Evolutionary conservation across 306 rosid genomes (phyloP), one percentile per base, ranked within the genome.

Genomic region (Styphnolobium japonicum): DNA sequence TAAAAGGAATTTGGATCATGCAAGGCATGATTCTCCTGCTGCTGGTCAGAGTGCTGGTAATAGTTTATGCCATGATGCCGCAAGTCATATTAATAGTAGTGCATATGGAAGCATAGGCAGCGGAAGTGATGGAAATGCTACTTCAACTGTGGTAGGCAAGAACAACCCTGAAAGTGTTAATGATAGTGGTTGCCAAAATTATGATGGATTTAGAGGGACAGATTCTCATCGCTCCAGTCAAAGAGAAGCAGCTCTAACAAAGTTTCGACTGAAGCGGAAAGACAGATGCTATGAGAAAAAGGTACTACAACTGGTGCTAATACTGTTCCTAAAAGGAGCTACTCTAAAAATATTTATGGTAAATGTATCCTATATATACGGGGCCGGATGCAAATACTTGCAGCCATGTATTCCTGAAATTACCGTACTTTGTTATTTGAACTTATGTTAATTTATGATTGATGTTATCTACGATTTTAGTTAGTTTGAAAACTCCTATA

Each of bases 211-310:
- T 66, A 69, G 80, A 81, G 78, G 73, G 18, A 31, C 55, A 76
- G 85, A 84, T 74, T 71, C 88, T 55, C 84, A 75, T 65, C 82
- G 66, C 46, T 60, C 80, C 22, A 88, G 84, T 80, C 92, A 78
- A 64, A 93, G 97, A 79, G 90, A 93, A 88, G 97, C 93, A 33
- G 94, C 93, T 55, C 85, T 91, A 65, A 75, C 80, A 12, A 93
- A 88, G 86, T 91, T 88, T 80, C 78, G 90, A 22, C 73, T 89
- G 85, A 91, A 93, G 82, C 81, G 93, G 49, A 91, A 88, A 76
- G 92, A 88, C 77, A 77, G 95, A 79, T 88, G 91, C 88, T 93
- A 23, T 57, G 84, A 70, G 79, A 93, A 90, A 81, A 93, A 93
- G 97, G 98, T 93, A 85, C 22, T 48, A 6, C 10, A 22, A 48